Percentiles rank a stretch among this genome's conserved stretches.
Evolutionary conservation across 2,329 filamentous ascomycete genomes (phyloP).

Genomic region (Fusarium sp.): DNA sequence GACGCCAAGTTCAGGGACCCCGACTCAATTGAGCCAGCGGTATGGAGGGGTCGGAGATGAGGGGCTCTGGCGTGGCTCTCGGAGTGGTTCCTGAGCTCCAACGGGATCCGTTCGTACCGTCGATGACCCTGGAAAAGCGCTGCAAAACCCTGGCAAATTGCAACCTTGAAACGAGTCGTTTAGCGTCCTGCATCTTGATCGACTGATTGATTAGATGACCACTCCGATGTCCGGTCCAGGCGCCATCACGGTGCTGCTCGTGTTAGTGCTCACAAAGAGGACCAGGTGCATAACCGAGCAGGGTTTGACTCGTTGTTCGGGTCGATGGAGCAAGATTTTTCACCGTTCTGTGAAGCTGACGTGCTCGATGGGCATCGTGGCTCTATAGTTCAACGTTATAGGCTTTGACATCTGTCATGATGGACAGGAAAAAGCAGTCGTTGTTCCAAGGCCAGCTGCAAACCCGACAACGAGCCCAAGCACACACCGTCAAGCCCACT

Average conservation of each 20-base stretch:
- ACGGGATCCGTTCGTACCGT: slow-evolving; percentile 12
- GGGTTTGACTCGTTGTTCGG: neutral
- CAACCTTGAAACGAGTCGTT: slow-evolving; percentile 8
- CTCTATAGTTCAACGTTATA: neutral
- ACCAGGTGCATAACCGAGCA: slow-evolving; percentile 1
- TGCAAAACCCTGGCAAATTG: slow-evolving; percentile 18
- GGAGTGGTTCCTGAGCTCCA: slow-evolving; percentile 5
- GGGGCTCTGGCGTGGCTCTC: slow-evolving; percentile 4
- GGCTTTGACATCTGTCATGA: neutral
- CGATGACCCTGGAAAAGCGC: neutral
- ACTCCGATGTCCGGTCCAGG: slow-evolving; percentile 8
- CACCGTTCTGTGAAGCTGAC: neutral
- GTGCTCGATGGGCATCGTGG: neutral
- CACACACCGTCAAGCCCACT: neutral
- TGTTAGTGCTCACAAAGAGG: slow-evolving; percentile 9
- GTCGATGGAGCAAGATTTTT: neutral
- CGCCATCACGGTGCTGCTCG: neutral
- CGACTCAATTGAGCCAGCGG: slow-evolving; percentile 7
- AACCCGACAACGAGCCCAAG: neutral
- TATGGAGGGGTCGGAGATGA: slow-evolving; percentile 11
- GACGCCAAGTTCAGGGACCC: slow-evolving; percentile 9
- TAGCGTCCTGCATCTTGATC: slow-evolving; percentile 41
- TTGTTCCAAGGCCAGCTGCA: neutral
- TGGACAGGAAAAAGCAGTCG: neutral
- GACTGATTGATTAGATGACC: slow-evolving; percentile 45